A percentile compares a stretch with the other conserved stretches of the same genome.
These are phyloP conservation scores for Picea sitchensis DNA, from an alignment of 75 land plant species.

Conservation along the genomic window DNA sequence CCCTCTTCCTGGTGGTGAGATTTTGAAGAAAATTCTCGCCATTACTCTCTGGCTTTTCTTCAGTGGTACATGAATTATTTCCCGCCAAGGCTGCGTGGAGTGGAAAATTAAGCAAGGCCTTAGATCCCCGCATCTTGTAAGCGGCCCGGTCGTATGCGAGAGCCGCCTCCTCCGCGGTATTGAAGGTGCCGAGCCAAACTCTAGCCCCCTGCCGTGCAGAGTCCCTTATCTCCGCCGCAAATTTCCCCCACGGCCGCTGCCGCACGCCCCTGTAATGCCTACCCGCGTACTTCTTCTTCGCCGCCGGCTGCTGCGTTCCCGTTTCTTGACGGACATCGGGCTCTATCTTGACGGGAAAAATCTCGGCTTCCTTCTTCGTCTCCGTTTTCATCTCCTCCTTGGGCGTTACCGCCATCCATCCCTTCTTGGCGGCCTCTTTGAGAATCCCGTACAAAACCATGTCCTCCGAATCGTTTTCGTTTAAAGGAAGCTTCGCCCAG, in stretches of 20 bases:
- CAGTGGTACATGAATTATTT: background rate
- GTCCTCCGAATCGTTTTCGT: slow-evolving; percentile 40
- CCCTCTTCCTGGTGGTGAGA: background rate
- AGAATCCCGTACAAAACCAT: slow-evolving; percentile 32
- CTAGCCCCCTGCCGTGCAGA: slow-evolving; percentile 32
- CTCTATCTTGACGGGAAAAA: background rate
- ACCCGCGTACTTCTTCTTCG: background rate
- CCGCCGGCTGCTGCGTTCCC: background rate
- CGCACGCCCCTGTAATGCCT: slow-evolving; percentile 24
- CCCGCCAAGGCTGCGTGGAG: background rate
- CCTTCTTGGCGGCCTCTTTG: slow-evolving; percentile 19
- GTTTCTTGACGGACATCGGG: background rate
- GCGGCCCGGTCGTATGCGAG: slow-evolving; percentile 43
- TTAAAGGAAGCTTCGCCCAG: slow-evolving; percentile 21
- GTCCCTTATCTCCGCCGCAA: slow-evolving; percentile 35
- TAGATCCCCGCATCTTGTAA: slow-evolving; percentile 35
- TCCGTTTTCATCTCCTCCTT: background rate
- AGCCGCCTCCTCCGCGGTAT: slow-evolving; percentile 40
- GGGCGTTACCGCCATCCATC: slow-evolving; percentile 15
- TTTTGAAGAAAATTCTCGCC: background rate
- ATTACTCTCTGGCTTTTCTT: background rate
- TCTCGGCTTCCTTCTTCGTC: background rate
- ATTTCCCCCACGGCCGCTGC: slow-evolving; percentile 35
- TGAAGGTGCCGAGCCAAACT: slow-evolving; percentile 48
- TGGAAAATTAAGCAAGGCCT: slow-evolving; percentile 37